phyloP scores from a whole-genome alignment of 2,329 filamentous ascomycete species.

The Colletotrichum somersetense region DNA sequence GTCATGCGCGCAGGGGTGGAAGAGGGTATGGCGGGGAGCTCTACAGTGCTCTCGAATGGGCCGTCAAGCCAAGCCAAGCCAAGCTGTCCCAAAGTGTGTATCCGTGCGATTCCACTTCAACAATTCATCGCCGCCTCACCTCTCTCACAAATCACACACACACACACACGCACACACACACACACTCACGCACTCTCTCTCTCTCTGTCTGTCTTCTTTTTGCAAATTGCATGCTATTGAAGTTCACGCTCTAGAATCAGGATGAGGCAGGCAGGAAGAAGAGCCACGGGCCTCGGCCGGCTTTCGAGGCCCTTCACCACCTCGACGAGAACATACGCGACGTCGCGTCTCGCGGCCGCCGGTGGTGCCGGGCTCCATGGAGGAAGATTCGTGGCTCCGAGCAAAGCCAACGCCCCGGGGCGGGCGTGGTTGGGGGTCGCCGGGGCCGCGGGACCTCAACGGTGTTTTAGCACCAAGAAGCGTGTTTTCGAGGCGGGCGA shows the following conservation, averaged over 20 bases:
- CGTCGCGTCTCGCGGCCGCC: conserved; percentile 8
- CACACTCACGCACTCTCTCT: no score
- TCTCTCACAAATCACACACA: not conserved
- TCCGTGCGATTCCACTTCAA: conserved; percentile 18
- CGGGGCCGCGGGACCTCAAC: not conserved
- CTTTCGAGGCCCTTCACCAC: conserved; percentile 24
- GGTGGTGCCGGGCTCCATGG: conserved; percentile 12
- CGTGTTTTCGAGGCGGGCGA: conserved; percentile 40
- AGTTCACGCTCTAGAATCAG: conserved; percentile 8
- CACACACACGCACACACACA: not conserved
- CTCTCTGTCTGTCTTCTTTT: not conserved
- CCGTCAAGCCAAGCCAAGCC: not conserved
- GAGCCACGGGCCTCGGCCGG: conserved; percentile 19
- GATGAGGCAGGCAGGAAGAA: conserved; percentile 29
- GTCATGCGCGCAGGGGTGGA: not conserved
- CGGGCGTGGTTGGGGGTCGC: not conserved
- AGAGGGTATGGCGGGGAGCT: not conserved
- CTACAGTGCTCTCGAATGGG: not conserved
- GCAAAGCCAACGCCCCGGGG: not conserved
- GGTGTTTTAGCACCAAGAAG: conserved; percentile 36
- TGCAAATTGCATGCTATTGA: conserved; percentile 2
- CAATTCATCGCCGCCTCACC: conserved; percentile 3
- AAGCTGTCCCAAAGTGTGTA: not conserved
- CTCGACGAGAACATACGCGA: conserved; percentile 15
- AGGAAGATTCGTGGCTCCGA: not conserved